Evolutionary conservation across 345 rosid genomes (phyloP), one percentile per base, ranked within the genome.

Genomic region (Hevea brasiliensis): DNA sequence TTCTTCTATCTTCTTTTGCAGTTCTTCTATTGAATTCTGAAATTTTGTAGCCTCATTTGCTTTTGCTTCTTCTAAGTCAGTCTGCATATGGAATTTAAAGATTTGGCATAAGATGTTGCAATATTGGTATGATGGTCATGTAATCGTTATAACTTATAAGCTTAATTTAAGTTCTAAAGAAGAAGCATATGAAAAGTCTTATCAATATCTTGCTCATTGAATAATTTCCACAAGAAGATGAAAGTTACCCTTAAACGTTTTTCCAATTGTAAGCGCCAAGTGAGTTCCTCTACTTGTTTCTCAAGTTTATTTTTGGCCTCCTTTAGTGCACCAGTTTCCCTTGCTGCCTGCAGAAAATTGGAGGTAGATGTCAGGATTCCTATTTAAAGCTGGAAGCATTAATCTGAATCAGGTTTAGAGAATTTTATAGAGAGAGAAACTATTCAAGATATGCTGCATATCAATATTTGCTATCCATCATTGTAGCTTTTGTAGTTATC

Each of bases 221-320:
- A 60, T 18, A 71, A 74, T 26, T 58, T n/a, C 60, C 56, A n/a
- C 26, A 62, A 72, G 21, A 56, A 15, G 3, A 67, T 35, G 37
- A 65, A 45, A 72, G 29, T 72, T 75, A 84, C 87, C 81, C 87
- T 75, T 47, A 84, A 60, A 51, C 87, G 87, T 63, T 84, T 84
- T 73, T 84, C 87, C 78, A 84, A 63, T 63, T 81, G 85, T 23
- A 84, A 41, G 40, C 87, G 85, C 87, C 87, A 84, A 7, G 85
- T 81, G 50, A 84, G 85, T 41, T 84, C 87, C 84, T 84, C 87
- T 41, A 84, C 83, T 47, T 79, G 83, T 48, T 84, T 84, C 72
- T 84, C 87, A 18, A 84, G 87, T 74, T 84, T 84, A 76, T 84
- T 79, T 73, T 84, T 84, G 20, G 87, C 87, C 71, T 84, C 87